These are phyloP conservation scores for Diaporthe citriasiana DNA, from an alignment of 2,329 filamentous ascomycete genomes.

Conservation along the genomic window DNA sequence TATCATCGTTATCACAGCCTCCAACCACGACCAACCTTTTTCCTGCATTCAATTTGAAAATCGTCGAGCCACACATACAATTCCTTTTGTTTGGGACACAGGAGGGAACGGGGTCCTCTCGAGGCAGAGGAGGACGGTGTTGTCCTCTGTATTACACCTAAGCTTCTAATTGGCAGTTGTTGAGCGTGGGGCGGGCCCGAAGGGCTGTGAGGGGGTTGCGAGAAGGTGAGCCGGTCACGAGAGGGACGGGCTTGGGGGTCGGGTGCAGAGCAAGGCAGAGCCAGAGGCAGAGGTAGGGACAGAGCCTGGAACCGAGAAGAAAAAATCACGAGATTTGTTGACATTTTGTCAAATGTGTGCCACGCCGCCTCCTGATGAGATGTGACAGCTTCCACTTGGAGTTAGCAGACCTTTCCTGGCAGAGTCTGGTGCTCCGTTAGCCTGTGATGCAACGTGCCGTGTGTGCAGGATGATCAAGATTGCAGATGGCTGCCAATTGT, in stretches of 20 bases:
- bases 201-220: conserved; percentile 15
- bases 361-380: conserved; percentile 6
- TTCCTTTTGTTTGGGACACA: conserved; percentile 39
- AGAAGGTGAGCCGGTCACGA: neutral
- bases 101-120: conserved; percentile 5
- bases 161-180: conserved; percentile 51
- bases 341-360: conserved; percentile 27
- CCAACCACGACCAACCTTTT: conserved; percentile 11
- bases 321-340: conserved; percentile 20
- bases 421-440: conserved; percentile 12
- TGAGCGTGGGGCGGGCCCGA: conserved; percentile 52
- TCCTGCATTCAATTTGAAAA: conserved; percentile 30
- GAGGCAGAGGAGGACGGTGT: conserved; percentile 25
- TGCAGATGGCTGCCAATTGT: neutral
- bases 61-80: conserved; percentile 35
- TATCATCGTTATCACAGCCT: conserved; percentile 22
- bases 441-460: conserved; percentile 14
- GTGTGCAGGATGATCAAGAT: conserved; percentile 1
- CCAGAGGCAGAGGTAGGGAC: neutral
- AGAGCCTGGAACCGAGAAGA: neutral
- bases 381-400: conserved; percentile 12
- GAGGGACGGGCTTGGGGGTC: neutral
- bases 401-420: conserved; percentile 1
- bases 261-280: neutral
- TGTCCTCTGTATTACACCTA: conserved; percentile 36